Conservation (phyloP, 495 filamentous ascomycete genomes). For the Penicillium salamii region DNA sequence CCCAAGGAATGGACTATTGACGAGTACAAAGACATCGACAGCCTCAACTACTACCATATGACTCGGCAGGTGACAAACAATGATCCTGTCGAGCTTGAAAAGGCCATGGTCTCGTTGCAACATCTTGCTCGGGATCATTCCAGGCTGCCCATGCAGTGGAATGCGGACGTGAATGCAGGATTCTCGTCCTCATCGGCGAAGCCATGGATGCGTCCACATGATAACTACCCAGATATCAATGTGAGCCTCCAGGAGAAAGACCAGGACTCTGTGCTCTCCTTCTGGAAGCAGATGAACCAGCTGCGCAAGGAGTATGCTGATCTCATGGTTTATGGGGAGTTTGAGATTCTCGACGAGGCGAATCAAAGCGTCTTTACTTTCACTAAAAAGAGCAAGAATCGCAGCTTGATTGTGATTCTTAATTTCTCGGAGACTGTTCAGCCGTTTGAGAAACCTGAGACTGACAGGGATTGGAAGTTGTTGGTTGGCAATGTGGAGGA, state of each 20-base stretch:
- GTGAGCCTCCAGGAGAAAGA: slow-evolving; percentile 43
- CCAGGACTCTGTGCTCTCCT: slow-evolving; percentile 36
- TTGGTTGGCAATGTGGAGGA: slow-evolving; percentile 4
- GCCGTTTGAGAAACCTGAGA: slow-evolving; percentile 1
- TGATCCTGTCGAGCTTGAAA: slow-evolving; percentile 33
- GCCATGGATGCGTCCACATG: slow-evolving; percentile 61
- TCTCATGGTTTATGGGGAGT: slow-evolving; percentile 37
- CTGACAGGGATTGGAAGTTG: slow-evolving; percentile 1
- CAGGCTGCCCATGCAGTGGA: slow-evolving; percentile 63
- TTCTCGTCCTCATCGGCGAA: slow-evolving; percentile 36
- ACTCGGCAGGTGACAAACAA: slow-evolving; percentile 16
- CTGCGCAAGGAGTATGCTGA: slow-evolving; percentile 35
- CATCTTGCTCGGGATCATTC: slow-evolving; percentile 59
- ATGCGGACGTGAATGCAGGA: slow-evolving; percentile 48
- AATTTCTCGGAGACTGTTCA: slow-evolving; percentile 4
- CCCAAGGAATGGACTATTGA: slow-evolving; percentile 37
- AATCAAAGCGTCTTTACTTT: slow-evolving; percentile 42
- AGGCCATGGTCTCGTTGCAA: slow-evolving; percentile 38
- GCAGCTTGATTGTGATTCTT: not conserved
- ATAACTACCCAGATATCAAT: slow-evolving; percentile 51
- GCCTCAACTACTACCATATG: slow-evolving; percentile 49
- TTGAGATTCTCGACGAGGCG: slow-evolving; percentile 6
- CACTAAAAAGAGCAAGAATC: slow-evolving; percentile 10
- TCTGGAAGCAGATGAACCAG: slow-evolving; percentile 44
- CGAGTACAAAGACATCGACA: slow-evolving; percentile 55